A percentile compares a stretch with the other conserved stretches of the same genome.
Conservation (phyloP, 73 alveolate genomes). For the Blepharisma stoltei region DNA sequence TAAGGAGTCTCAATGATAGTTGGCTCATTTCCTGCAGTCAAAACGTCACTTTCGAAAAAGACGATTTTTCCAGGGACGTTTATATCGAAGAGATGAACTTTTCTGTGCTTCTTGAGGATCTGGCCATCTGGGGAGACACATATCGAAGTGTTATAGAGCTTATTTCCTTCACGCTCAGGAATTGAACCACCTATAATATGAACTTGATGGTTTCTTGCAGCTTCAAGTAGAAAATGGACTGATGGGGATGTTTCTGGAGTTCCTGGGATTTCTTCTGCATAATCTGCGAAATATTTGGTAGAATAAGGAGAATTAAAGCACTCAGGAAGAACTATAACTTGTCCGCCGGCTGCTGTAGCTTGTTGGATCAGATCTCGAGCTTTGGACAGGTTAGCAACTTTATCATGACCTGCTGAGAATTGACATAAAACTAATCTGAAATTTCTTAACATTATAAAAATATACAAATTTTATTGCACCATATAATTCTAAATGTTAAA, state of each 20-base stretch:
- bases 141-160: slow-evolving; percentile 77
- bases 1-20: slow-evolving; percentile 77
- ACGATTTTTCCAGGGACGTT: slow-evolving; percentile 86
- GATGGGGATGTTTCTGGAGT: slow-evolving; percentile 71
- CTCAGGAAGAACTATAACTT: slow-evolving; percentile 87
- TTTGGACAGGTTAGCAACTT: slow-evolving; percentile 45
- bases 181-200: slow-evolving; percentile 85
- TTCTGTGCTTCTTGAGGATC: slow-evolving; percentile 71
- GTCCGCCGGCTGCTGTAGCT: slow-evolving; percentile 82
- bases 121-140: slow-evolving; percentile 79
- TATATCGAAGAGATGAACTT: slow-evolving; percentile 90
- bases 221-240: slow-evolving; percentile 58
- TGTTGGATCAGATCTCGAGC: slow-evolving; percentile 57
- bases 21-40: slow-evolving; percentile 71
- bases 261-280: slow-evolving; percentile 67
- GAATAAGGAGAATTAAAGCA: slow-evolving; percentile 80
- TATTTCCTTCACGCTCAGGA: slow-evolving; percentile 76
- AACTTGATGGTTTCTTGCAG: slow-evolving; percentile 62
- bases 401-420: slow-evolving; percentile 27
- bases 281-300: slow-evolving; percentile 58
- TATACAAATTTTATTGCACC: too few relatives aligned
- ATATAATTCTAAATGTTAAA: too few relatives aligned
- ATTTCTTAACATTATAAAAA: background rate
- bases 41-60: slow-evolving; percentile 79
- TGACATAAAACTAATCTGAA: slow-evolving; percentile 24